Base-by-base conservation (phyloP, 78 protist genomes). In the Tieghemostelium lacteum region DNA sequence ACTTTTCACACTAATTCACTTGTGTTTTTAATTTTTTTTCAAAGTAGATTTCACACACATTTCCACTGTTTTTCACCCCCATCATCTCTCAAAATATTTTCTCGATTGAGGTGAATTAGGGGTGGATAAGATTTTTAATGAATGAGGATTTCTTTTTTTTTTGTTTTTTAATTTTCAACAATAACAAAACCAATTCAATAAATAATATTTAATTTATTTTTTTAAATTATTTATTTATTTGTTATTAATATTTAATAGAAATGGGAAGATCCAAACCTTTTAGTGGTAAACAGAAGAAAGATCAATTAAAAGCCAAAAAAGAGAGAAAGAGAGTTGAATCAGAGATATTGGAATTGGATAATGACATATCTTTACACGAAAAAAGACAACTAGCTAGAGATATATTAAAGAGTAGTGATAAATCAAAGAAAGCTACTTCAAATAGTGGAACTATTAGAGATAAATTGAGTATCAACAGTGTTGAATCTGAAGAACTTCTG, bases 261-360 rank as follows among this genome's bases (percentile, higher is more conserved):
- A 17, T 31, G 69, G 69, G 24, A 33, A 57, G 85, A 52, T 36
- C 86, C 0, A 88, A 88, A 64, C 94, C 94, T 45, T 88, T 88
- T 39, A 88, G 94, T 54, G 94, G 87, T 5, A 88, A 88, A 70
- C 77, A 73, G 55, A 88, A 88, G 42, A 88, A 88, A 66, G 78
- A 65, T 50, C 94, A 88, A 60, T 34, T 88, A 37, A 75, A 88
- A 37, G 86, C 31, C 8, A 88, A 88, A 54, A 73, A 80, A 57
- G 94, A 88, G 33, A 73, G 85, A 55, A 88, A 88, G 62, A 63
- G 94, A 49, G 55, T 70, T 2, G 86, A 75, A 28, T 14, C 14
- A n/a, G 50, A 69, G 40, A 14, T 64, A 20, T 37, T 75, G 8
- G 86, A 74, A 19, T 28, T 60, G 26, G 69, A 86, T 57, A 60